A percentile compares a stretch with the other conserved stretches of the same genome.
Conservation (phyloP, 768 basidiomycete genomes). For the Hericium erinaceus region DNA sequence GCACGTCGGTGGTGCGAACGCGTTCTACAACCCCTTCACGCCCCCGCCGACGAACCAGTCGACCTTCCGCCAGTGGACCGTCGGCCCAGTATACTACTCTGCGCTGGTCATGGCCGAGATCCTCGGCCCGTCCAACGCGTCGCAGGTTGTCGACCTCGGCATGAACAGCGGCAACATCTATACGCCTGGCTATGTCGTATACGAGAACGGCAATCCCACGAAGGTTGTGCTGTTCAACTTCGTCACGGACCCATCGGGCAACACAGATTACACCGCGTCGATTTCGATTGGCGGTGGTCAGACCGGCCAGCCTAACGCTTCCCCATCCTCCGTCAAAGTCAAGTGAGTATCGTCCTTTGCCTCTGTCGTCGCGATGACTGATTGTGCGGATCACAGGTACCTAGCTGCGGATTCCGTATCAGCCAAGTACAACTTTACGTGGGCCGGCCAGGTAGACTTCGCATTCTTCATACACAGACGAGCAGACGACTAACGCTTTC, state of each 20-base stretch:
- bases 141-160: conserved; percentile 60
- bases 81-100: conserved; percentile 68
- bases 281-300: conserved; percentile 39
- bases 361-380: not conserved
- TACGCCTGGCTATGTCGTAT: conserved; percentile 63
- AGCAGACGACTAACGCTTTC: not conserved
- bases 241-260: conserved; percentile 49
- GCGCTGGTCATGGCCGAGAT: conserved; percentile 62
- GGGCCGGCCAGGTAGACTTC: conserved; percentile 60
- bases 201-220: conserved; percentile 55
- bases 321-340: conserved; percentile 40
- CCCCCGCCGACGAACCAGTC: conserved; percentile 50
- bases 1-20: conserved; percentile 55
- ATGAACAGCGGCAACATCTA: conserved; percentile 39
- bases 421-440: conserved; percentile 58
- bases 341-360: conserved; percentile 29
- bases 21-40: conserved; percentile 47
- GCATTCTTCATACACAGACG: too few species aligned
- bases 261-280: conserved; percentile 40
- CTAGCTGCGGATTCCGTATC: conserved; percentile 46
- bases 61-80: conserved; percentile 56
- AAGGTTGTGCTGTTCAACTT: conserved; percentile 70
- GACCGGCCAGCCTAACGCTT: conserved; percentile 27
- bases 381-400: conserved; percentile 30
- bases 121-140: conserved; percentile 53